These are phyloP conservation scores for Yamadazyma scolyti DNA, from an alignment of 805 yeast species.

Conservation along the genomic window DNA sequence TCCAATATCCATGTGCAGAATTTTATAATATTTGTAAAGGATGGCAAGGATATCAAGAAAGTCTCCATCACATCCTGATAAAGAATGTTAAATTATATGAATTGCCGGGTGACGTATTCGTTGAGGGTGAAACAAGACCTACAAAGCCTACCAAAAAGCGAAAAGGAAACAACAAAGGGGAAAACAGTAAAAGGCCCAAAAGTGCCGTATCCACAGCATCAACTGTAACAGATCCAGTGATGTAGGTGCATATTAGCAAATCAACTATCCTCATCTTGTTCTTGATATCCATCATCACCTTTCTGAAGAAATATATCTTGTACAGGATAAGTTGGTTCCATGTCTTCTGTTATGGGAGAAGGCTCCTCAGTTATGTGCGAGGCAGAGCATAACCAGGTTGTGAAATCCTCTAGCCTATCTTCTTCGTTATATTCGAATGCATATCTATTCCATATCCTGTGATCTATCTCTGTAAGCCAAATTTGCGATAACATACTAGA, in stretches of 20 bases:
- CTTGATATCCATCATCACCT: no score
- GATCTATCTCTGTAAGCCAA: slow-evolving; percentile 23
- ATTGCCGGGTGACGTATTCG: slow-evolving; percentile 78
- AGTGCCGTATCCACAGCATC: slow-evolving; percentile 10
- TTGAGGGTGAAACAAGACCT: slow-evolving; percentile 73
- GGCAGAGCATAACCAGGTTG: slow-evolving; percentile 17
- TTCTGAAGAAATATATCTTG: no score
- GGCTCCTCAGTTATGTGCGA: no score
- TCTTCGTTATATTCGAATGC: slow-evolving; percentile 23
- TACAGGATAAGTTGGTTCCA: no score
- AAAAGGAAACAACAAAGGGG: slow-evolving; percentile 23
- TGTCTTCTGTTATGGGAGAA: no score
- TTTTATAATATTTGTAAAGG: slow-evolving; percentile 77
- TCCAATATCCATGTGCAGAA: slow-evolving; percentile 87
- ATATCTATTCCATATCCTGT: slow-evolving; percentile 26
- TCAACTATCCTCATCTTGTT: no score
- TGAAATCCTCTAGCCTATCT: slow-evolving; percentile 9
- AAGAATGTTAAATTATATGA: slow-evolving; percentile 65
- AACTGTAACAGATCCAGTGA: no score
- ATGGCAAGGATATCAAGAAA: slow-evolving; percentile 65
- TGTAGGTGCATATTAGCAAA: no score
- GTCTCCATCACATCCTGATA: slow-evolving; percentile 59
- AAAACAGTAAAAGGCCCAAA: slow-evolving; percentile 20
- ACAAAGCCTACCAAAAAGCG: slow-evolving; percentile 43
- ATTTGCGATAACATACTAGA: slow-evolving; percentile 19